phyloP scores from a whole-genome alignment of 2,329 filamentous ascomycete species.

The Calonectria fujianensis region DNA sequence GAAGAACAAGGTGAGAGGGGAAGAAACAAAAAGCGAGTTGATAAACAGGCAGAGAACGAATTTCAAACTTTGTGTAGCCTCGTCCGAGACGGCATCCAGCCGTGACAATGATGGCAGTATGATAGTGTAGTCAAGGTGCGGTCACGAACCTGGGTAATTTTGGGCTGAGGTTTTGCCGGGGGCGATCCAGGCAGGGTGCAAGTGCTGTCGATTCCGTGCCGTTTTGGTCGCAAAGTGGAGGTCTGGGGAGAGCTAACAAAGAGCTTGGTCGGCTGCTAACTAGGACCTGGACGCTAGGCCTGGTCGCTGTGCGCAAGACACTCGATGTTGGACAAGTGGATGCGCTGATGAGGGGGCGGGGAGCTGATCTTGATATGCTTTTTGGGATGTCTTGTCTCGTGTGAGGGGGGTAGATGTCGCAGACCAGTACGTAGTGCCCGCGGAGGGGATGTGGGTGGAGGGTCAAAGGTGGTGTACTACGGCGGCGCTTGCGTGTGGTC shows the following conservation, averaged over 20 bases:
- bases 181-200: constrained; percentile 36
- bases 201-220: constrained; percentile 33
- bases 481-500: constrained; percentile 10
- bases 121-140: constrained; percentile 22
- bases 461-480: constrained; percentile 21
- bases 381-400: constrained; percentile 39
- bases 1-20: not conserved
- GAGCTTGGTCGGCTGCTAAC: constrained; percentile 49
- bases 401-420: constrained; percentile 42
- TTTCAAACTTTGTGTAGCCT: constrained; percentile 7
- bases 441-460: constrained; percentile 20
- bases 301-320: constrained; percentile 44
- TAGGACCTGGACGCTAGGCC: constrained; percentile 46
- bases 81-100: constrained; percentile 16
- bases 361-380: constrained; percentile 52
- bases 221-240: constrained; percentile 46
- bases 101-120: constrained; percentile 38
- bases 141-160: constrained; percentile 34
- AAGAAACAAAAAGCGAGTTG: not conserved
- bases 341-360: constrained; percentile 38
- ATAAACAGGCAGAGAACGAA: not conserved
- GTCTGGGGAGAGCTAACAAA: constrained; percentile 55
- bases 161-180: constrained; percentile 27
- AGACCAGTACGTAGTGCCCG: constrained; percentile 37
- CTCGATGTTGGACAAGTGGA: constrained; percentile 39